Evolutionary conservation across 2,329 filamentous ascomycete species (phyloP), one percentile per base, ranked within the genome.

Genomic region (Talaromyces verruculosus): DNA sequence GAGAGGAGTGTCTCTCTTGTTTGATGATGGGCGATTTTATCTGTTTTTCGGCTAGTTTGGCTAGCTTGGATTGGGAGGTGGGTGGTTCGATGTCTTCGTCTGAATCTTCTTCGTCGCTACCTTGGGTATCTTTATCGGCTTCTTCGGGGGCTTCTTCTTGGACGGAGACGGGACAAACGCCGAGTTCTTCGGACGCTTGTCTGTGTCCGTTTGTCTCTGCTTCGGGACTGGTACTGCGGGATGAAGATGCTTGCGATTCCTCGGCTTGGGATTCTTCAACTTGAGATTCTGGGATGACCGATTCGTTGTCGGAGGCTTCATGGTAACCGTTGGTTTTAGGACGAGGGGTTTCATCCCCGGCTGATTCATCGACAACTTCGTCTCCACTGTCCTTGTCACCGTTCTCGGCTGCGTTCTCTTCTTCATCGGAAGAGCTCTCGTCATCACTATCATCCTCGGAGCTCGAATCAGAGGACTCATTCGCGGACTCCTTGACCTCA

Each of bases 381-480:
- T 51, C 47, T 19, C 33, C 39, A 8, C 7, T 39, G 22, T 25
- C n/a, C 35, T 63, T 51, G 45, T 28, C 19, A 2, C 35, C 35
- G 3, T 62, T 62, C n/a, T 37, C 17, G 33, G 3, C 47, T 22
- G 15, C 35, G 35, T 39, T 15, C 15, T 30, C 33, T 3, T 55
- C 19, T 30, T 63, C 47, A 45, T 63, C 35, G 11, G 57, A 60
- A 30, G 57, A 60, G 39, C 17, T 33, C 13, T 60, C 30, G 30
- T 33, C 19, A 15, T 53, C 33, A 15, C n/a, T 43, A n/a, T 61
- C 63, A 10, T 65, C 47, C 15, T 62, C 58, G 17, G 64, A 62
- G 41, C 47, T 37, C 17, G 37, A 30, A 47, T 58, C 49, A n/a
- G 37, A 47, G 15, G 25, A 39, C 7, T 62, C 59, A 11, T 37